phyloP scores from a whole-genome alignment of 2,329 filamentous ascomycete genomes.

The Berkeleyomyces rouxiae region DNA sequence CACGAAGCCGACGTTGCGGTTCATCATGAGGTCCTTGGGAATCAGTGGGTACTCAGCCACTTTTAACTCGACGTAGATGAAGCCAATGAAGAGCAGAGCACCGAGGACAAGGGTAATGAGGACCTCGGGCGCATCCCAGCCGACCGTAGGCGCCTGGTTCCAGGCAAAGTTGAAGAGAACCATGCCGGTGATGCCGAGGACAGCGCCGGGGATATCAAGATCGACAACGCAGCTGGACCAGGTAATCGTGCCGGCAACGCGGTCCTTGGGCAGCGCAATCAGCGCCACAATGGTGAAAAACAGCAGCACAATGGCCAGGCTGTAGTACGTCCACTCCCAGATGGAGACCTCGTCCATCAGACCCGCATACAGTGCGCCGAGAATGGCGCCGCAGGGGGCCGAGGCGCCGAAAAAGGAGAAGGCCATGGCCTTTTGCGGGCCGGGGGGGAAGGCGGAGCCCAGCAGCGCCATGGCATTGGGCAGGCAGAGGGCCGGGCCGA shows the following conservation, averaged over 20 bases:
- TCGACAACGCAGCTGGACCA: background rate
- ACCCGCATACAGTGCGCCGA: conserved; percentile 26
- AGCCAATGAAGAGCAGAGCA: conserved; percentile 33
- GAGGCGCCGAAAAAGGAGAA: conserved; percentile 35
- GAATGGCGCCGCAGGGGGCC: conserved; percentile 29
- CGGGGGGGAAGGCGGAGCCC: conserved; percentile 38
- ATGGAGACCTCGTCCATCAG: conserved; percentile 24
- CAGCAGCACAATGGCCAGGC: conserved; percentile 20
- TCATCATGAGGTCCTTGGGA: conserved; percentile 32
- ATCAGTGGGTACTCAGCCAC: conserved; percentile 35
- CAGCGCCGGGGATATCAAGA: conserved; percentile 25
- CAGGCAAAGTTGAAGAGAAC: conserved; percentile 50
- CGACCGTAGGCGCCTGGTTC: conserved; percentile 45
- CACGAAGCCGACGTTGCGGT: conserved; percentile 21
- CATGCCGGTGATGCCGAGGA: conserved; percentile 35
- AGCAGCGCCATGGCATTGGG: conserved; percentile 49
- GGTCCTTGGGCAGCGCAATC: conserved; percentile 22
- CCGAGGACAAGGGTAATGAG: conserved; percentile 41
- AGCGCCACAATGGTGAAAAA: conserved; percentile 20
- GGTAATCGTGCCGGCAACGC: background rate
- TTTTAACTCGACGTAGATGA: conserved; percentile 38
- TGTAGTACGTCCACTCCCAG: conserved; percentile 35
- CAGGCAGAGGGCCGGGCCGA: conserved; percentile 44
- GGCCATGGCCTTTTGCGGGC: conserved; percentile 40
- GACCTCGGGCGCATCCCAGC: conserved; percentile 41